A percentile compares a stretch with the other conserved stretches of the same genome.
Evolutionary conservation across 2,329 filamentous ascomycete genomes (phyloP).

Genomic region (Cladobotryum mycophilum): DNA sequence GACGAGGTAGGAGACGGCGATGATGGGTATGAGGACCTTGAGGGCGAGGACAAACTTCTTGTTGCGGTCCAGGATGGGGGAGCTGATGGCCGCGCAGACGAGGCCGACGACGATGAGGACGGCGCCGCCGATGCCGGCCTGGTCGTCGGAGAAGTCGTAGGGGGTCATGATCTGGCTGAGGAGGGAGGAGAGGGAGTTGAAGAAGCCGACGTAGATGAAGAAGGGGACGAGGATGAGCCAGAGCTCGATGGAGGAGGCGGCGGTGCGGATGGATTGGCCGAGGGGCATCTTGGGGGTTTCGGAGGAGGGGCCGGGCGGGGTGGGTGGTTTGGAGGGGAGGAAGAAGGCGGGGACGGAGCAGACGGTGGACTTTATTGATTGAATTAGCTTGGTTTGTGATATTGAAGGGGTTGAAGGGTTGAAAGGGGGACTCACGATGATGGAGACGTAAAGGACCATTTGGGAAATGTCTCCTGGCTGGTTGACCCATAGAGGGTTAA

Average conservation of each 20-base stretch:
- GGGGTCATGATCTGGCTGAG: constrained; percentile 86
- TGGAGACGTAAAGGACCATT: constrained; percentile 78
- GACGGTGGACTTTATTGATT: constrained; percentile 26
- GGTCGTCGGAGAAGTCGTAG: constrained; percentile 74
- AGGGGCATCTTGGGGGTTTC: constrained; percentile 51
- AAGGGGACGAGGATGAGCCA: constrained; percentile 81
- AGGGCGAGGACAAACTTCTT: constrained; percentile 72
- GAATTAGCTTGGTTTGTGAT: background rate
- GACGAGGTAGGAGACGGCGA: constrained; percentile 65
- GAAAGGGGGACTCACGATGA: constrained; percentile 58
- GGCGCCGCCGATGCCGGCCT: constrained; percentile 85
- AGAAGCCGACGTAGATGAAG: constrained; percentile 78
- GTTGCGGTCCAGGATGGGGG: constrained; percentile 77
- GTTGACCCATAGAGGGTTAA: constrained; percentile 71
- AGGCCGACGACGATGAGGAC: constrained; percentile 86
- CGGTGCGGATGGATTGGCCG: constrained; percentile 43
- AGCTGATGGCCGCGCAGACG: constrained; percentile 65
- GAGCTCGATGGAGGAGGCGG: constrained; percentile 59
- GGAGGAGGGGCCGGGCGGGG: constrained; percentile 65
- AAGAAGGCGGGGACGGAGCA: constrained; percentile 72
- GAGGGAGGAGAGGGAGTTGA: constrained; percentile 84
- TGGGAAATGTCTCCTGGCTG: constrained; percentile 60
- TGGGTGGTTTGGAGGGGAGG: constrained; percentile 69
- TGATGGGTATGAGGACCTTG: constrained; percentile 67
- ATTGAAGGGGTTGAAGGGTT: background rate